Conservation (phyloP, 768 basidiomycete species). For the Obba rivulosa region DNA sequence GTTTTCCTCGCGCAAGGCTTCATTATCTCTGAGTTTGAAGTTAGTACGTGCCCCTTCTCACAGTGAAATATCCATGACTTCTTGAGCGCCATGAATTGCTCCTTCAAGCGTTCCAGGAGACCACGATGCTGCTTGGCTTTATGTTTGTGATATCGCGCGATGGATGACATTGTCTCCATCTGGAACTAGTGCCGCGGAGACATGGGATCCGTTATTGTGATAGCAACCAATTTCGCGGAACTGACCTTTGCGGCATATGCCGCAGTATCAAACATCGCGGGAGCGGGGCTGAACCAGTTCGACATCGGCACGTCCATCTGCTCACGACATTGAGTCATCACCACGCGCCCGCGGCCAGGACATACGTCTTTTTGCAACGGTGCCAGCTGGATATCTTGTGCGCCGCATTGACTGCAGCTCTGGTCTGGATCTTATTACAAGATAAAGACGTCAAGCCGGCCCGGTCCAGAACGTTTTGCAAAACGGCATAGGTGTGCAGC, state of each 20-base stretch:
- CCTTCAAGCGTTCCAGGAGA: conserved; percentile 47
- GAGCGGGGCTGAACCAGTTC: conserved; percentile 70
- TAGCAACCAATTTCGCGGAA: neutral
- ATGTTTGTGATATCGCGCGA: conserved; percentile 58
- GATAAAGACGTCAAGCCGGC: neutral
- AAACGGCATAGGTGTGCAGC: neutral
- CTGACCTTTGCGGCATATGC: conserved; percentile 65
- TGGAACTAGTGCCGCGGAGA: conserved; percentile 51
- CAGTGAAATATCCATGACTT: conserved; percentile 30
- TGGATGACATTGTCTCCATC: conserved; percentile 65
- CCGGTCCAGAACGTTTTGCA: neutral
- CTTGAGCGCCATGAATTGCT: conserved; percentile 43
- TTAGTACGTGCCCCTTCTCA: neutral
- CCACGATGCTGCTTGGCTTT: conserved; percentile 52
- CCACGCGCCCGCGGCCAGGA: neutral
- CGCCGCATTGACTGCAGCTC: conserved; percentile 67
- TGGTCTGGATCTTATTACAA: conserved; percentile 61
- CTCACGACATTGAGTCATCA: neutral
- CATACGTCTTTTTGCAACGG: conserved; percentile 72
- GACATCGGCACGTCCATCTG: conserved; percentile 82
- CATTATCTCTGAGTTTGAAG: conserved; percentile 36
- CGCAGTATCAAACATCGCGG: conserved; percentile 54
- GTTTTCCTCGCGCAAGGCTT: conserved; percentile 45
- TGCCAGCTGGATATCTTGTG: conserved; percentile 57
- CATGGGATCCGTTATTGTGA: neutral